Base-by-base conservation (phyloP, 1,284 basidiomycete species). In the Irpex sp. region DNA sequence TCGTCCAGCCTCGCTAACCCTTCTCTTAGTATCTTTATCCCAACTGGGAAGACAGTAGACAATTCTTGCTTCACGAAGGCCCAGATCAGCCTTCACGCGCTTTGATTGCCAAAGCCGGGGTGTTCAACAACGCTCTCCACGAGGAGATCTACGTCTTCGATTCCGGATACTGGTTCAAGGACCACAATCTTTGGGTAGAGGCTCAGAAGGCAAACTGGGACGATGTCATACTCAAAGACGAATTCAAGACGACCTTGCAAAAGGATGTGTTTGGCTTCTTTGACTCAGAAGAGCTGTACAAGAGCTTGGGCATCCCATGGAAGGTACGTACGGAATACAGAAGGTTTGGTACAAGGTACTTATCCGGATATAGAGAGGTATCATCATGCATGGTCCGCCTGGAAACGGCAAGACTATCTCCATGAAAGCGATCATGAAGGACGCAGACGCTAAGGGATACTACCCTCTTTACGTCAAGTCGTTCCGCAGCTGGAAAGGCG, bases 391-490 rank as follows among this genome's bases (percentile, higher is more conserved):
- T 70, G 90, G 90, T 3, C 88, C 89, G 36, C 88, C 90, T 71
- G 88, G 89, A 82, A 94, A 94, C 65, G 92, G 92, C 3, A 94
- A 94, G 76, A 94, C 92, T 0, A 92, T 92, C 74, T 89, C 83
- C 63, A 79, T 94, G 72, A 94, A 93, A 73, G 83, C 81, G 9
- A 82, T 91, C 65, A 89, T 91, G 85, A 90, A 88, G 71, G 82
- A 82, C 0, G 88, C 87, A 63, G 78, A 81, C 67, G 79, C 79
- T 21, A 78, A 78, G 60, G 87, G 86, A 0, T 86, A 86, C 68
- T 81, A 82, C 2, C 85, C 89, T 1, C 81, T 95, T 19, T 94
- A 93, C 67, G 91, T 95, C 68, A 92, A 89, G 71, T 88, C 87
- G 4, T 88, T 90, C 77, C 78, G 82, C 66, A 81, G 82, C 66